Evolutionary conservation across 352 stramenopile genomes (phyloP), one percentile per base, ranked within the genome.

Genomic region (Pythium volutum): DNA sequence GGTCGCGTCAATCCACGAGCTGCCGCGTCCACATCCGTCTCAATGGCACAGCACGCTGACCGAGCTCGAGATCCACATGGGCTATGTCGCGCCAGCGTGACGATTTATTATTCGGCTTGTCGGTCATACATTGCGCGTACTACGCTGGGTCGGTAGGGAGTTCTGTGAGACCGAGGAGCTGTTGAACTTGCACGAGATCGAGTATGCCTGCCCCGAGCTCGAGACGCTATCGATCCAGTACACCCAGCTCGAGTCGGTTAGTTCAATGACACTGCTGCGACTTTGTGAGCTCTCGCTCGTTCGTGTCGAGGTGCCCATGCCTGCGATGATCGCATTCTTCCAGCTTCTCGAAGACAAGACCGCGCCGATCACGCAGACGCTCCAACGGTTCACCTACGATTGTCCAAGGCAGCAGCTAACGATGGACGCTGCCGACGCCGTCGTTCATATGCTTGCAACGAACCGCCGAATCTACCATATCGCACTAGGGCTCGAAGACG

Each of bases 261-360:
- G 26, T 12, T 42, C 29, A 10, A 29, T 55, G 14, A 25, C 26
- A 18, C 3, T 38, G 27, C 23, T 49, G 3, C 23, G 23, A 3
- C 38, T 59, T 29, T 16, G 52, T 36, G 36, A 59, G 18, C 25
- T 59, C n/a, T 4, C 26, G 4, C 39, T 59, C 22, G 25, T 39
- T 0, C 31, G 15, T 12, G 26, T n/a, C 12, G 6, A 3, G 9
- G 36, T 59, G 22, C 52, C 52, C 7, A 59, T 50, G 25, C 7
- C 38, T 14, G 52, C 39, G 9, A 11, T 59, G 15, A 16, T 48
- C 25, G 36, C 23, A 2, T 59, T 48, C 23, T 59, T 55, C 29
- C 23, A 43, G 9, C 27, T 43, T 25, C n/a, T 55, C 18, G 18
- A 15, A 1, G 29, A 43, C n/a, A 27, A 43, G 48, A 29, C 25